These are phyloP conservation scores for Rubus idaeus DNA, from an alignment of 306 rosid genomes.

Conservation along the genomic window DNA sequence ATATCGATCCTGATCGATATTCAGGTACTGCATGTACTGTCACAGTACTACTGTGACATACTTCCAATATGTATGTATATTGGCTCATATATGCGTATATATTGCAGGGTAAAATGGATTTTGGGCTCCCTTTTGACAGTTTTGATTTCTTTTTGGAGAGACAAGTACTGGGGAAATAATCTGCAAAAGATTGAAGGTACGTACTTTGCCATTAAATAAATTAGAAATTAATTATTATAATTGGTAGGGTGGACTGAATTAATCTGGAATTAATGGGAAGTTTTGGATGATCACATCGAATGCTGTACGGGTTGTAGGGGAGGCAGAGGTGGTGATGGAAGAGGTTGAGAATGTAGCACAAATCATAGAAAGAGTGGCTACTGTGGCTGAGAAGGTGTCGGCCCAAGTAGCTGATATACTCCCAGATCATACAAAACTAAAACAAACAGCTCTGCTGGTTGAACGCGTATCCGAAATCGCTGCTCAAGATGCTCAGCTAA, in stretches of 20 bases:
- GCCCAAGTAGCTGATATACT: conserved; percentile 46
- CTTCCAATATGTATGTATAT: neutral
- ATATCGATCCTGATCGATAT: neutral
- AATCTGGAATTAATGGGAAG: neutral
- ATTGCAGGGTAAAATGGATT: conserved; percentile 36
- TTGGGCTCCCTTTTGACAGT: conserved; percentile 28
- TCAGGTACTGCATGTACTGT: neutral
- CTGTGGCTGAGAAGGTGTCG: conserved; percentile 42
- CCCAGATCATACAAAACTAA: conserved; percentile 43
- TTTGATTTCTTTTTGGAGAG: conserved; percentile 15
- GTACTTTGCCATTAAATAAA: neutral
- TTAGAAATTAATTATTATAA: no score
- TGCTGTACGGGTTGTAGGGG: conserved; percentile 23
- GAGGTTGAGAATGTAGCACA: conserved; percentile 49
- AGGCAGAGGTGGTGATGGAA: conserved; percentile 48
- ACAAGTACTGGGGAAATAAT: conserved; percentile 20
- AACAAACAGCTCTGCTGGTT: conserved; percentile 40
- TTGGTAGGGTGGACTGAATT: neutral
- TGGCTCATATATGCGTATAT: no score
- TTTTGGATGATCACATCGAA: neutral
- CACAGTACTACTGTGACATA: neutral
- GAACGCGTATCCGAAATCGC: conserved; percentile 48
- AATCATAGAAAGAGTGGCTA: conserved; percentile 53
- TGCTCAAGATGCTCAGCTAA: conserved; percentile 52
- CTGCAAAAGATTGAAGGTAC: conserved; percentile 27